A percentile compares a stretch with the other conserved stretches of the same genome.
These are phyloP conservation scores for Przewalskia tangutica DNA, from an alignment of 257 asterid species.

Conservation along the genomic window DNA sequence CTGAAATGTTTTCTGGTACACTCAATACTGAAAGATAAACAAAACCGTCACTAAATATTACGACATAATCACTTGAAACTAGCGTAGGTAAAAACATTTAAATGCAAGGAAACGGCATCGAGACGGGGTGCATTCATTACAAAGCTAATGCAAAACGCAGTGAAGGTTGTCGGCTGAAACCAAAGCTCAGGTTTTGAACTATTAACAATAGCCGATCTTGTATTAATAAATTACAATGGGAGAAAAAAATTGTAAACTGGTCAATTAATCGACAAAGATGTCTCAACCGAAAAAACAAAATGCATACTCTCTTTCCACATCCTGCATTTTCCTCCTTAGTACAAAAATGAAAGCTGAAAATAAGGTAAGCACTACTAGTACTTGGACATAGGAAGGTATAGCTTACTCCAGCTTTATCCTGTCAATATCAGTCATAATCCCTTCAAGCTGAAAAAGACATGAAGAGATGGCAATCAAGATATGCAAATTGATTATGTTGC, in stretches of 20 bases:
- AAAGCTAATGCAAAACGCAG: neutral
- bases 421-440: slow-evolving; percentile 46
- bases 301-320: neutral
- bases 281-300: neutral
- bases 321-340: neutral
- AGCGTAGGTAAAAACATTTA: neutral
- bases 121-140: neutral
- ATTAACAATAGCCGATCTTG: neutral
- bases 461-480: neutral
- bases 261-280: neutral
- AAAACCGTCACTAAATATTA: neutral
- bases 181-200: neutral
- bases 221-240: neutral
- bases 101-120: neutral
- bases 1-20: neutral
- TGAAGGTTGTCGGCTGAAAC: neutral
- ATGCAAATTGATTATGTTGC: neutral
- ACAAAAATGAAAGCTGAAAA: slow-evolving; percentile 1
- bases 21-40: neutral
- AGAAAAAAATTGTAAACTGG: neutral
- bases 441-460: slow-evolving; percentile 51
- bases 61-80: too few species aligned
- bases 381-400: neutral
- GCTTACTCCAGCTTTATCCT: slow-evolving; percentile 43
- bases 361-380: neutral